Conservation (phyloP, 1,284 basidiomycete species). For the Inonotus obliquus region DNA sequence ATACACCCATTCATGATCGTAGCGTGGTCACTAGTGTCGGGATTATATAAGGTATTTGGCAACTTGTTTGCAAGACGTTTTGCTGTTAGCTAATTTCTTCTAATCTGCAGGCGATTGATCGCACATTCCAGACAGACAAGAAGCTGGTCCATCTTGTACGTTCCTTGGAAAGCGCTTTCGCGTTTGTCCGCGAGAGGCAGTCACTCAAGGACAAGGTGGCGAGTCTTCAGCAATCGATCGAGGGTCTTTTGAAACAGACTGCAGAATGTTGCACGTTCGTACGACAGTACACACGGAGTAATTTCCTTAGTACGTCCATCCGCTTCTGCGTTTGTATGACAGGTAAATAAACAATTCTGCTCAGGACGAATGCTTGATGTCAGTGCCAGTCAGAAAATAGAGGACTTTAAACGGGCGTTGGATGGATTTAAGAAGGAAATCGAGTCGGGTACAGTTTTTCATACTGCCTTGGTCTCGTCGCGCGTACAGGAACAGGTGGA, state of each 20-base stretch:
- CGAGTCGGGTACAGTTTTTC: not conserved
- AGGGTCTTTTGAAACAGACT: constrained; percentile 6
- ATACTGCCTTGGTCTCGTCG: not conserved
- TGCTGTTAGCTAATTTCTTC: not conserved
- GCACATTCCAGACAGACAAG: not conserved
- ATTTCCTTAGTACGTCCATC: constrained; percentile 4
- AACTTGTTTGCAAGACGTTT: not conserved
- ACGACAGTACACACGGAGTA: constrained; percentile 3
- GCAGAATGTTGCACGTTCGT: constrained; percentile 15
- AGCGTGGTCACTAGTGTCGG: not conserved
- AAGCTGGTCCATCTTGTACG: constrained; percentile 7
- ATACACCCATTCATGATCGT: not conserved
- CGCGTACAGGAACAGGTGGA: not conserved
- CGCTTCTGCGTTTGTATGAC: not conserved
- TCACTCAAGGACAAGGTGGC: not conserved
- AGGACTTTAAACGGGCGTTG: not conserved
- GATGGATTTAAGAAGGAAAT: not conserved
- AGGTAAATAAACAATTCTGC: not conserved
- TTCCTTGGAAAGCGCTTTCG: constrained; percentile 6
- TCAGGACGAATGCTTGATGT: not conserved
- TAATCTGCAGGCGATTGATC: not conserved
- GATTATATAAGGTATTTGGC: not conserved
- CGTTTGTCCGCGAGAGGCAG: constrained; percentile 8
- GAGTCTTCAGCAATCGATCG: not conserved
- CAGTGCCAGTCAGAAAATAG: not conserved